These are phyloP conservation scores for Mallotus nudiflorus DNA, from an alignment of 345 rosid species.

Conservation along the genomic window DNA sequence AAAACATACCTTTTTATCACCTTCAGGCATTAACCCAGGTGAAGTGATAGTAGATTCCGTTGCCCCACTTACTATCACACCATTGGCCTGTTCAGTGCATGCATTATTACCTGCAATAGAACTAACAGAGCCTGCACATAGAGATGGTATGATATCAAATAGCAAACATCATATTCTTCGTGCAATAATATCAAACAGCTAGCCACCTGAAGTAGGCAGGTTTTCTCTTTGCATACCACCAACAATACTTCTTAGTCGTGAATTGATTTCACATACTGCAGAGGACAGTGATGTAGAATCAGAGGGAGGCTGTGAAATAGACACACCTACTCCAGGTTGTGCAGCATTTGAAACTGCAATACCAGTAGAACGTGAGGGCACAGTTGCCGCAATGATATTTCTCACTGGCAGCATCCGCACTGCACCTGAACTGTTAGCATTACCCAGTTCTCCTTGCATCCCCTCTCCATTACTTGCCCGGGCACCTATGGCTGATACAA, in stretches of 20 bases:
- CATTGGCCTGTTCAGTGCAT: conserved; percentile 26
- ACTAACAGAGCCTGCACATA: conserved; percentile 34
- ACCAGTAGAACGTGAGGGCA: conserved; percentile 44
- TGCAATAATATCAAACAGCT: not conserved
- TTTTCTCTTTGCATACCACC: conserved; percentile 50
- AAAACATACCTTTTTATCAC: conserved; percentile 47
- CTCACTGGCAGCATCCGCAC: conserved; percentile 41
- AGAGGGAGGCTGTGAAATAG: conserved; percentile 38
- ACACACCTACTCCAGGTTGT: conserved; percentile 32
- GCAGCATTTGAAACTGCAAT: conserved; percentile 31
- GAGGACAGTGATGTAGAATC: conserved; percentile 42
- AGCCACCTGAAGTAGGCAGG: conserved; percentile 54
- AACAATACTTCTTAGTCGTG: conserved; percentile 46
- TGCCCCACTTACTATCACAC: conserved; percentile 26
- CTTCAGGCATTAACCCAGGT: conserved; percentile 28
- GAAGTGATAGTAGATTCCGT: conserved; percentile 34
- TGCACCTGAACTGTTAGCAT: conserved; percentile 39
- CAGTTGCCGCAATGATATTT: conserved; percentile 48
- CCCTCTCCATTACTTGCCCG: conserved; percentile 51
- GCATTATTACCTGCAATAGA: conserved; percentile 25
- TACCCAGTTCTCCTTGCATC: conserved; percentile 50
- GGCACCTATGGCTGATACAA: conserved; percentile 51
- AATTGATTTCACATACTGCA: conserved; percentile 43
- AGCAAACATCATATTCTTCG: not conserved
- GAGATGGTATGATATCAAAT: not conserved